Evolutionary conservation across 1,139 yeast genomes (phyloP).

Genomic region (Taphrina populina): DNA sequence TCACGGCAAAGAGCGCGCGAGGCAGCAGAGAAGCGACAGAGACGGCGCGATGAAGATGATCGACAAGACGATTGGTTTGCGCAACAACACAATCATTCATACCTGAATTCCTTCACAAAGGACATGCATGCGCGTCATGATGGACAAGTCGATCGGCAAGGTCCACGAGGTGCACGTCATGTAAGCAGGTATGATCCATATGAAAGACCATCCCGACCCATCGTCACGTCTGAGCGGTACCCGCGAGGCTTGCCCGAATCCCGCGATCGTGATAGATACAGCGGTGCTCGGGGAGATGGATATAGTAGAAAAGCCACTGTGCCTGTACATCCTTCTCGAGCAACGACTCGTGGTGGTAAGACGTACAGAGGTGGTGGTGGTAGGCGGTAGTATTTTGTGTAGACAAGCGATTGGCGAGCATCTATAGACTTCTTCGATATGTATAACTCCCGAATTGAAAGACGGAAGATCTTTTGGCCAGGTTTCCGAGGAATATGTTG

Average conservation of each 20-base stretch:
- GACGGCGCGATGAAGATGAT: constrained; percentile 9
- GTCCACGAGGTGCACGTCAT: constrained; percentile 14
- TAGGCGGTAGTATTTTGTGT: too few species aligned
- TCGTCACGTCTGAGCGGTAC: constrained; percentile 16
- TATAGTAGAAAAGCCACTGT: background rate
- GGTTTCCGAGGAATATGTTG: too few species aligned
- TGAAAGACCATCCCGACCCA: constrained; percentile 5
- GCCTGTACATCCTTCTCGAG: too few species aligned
- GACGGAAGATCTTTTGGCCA: too few species aligned
- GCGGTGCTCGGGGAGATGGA: constrained; percentile 1
- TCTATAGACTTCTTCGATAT: too few species aligned
- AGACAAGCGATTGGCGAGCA: too few species aligned
- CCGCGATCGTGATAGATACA: background rate
- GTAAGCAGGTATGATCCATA: constrained; percentile 18
- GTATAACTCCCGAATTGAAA: too few species aligned
- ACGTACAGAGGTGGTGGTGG: constrained; percentile 25
- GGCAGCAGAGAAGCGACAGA: constrained; percentile 2
- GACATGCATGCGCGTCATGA: too few species aligned
- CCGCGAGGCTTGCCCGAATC: constrained; percentile 11
- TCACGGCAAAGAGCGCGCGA: constrained; percentile 1
- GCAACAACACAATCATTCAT: constrained; percentile 3
- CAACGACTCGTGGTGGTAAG: constrained; percentile 27
- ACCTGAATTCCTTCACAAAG: constrained; percentile 1
- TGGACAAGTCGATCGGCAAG: background rate
- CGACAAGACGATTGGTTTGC: constrained; percentile 33